Evolutionary conservation across 768 basidiomycete genomes (phyloP).

Genomic region (Lactifluus rugatus): DNA sequence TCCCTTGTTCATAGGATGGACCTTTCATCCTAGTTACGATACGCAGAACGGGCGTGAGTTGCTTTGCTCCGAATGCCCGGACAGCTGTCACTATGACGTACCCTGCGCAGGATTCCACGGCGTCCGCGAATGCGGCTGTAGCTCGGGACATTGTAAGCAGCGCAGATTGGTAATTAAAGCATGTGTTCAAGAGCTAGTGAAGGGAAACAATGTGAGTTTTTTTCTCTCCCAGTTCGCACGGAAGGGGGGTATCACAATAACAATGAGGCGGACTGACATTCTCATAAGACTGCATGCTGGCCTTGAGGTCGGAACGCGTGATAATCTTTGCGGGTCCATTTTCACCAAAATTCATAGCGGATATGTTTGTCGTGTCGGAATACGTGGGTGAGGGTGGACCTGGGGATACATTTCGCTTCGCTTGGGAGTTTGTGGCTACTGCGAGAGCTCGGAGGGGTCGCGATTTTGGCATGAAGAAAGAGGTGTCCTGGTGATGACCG

Average conservation of each 20-base stretch:
- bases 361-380: slow-evolving; percentile 70
- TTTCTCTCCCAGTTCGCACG: not conserved
- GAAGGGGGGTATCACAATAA: not conserved
- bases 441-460: slow-evolving; percentile 49
- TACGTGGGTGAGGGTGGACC: slow-evolving; percentile 76
- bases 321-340: slow-evolving; percentile 76
- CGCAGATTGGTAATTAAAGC: slow-evolving; percentile 71
- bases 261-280: slow-evolving; percentile 42
- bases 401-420: slow-evolving; percentile 37
- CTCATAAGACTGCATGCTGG: slow-evolving; percentile 70
- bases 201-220: not conserved
- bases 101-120: slow-evolving; percentile 79
- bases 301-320: slow-evolving; percentile 67
- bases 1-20: slow-evolving; percentile 69
- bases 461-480: slow-evolving; percentile 37
- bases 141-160: slow-evolving; percentile 74
- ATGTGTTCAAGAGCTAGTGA: slow-evolving; percentile 59
- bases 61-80: not conserved
- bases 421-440: slow-evolving; percentile 24
- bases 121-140: slow-evolving; percentile 77
- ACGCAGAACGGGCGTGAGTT: not conserved
- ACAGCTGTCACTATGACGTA: slow-evolving; percentile 29
- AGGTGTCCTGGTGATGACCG: not conserved
- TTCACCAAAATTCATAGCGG: slow-evolving; percentile 65
- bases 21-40: slow-evolving; percentile 52